Evolutionary conservation across 2,329 filamentous ascomycete species (phyloP).

Genomic region (Aspergillus ustus): DNA sequence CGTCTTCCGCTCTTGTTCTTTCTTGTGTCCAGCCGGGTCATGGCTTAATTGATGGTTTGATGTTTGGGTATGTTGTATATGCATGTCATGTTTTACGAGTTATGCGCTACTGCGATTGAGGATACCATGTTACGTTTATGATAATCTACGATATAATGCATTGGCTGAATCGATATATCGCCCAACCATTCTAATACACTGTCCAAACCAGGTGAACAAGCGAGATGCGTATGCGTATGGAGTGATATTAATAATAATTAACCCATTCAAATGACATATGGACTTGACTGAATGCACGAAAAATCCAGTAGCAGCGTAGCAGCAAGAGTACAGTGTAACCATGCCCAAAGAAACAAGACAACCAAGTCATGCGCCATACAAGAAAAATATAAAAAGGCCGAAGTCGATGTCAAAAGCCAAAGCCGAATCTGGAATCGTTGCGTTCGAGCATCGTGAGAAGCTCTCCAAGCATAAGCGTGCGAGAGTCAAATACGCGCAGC

Average conservation of each 20-base stretch:
- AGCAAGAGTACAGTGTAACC: neutral
- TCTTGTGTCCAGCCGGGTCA: neutral
- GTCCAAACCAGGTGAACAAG: neutral
- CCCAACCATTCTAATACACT: neutral
- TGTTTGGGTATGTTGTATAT: conserved; percentile 3
- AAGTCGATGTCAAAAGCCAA: conserved; percentile 5
- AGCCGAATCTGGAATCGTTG: neutral
- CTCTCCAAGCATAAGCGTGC: neutral
- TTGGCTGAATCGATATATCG: neutral
- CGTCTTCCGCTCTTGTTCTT: neutral
- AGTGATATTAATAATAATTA: neutral
- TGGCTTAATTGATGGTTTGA: neutral
- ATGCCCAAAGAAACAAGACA: conserved; percentile 4
- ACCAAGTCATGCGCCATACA: conserved; percentile 7
- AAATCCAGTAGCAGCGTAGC: neutral
- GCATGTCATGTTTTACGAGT: neutral
- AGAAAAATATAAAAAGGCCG: neutral
- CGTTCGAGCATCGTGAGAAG: neutral
- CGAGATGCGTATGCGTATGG: neutral
- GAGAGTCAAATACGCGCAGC: neutral
- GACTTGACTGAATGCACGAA: neutral
- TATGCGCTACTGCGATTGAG: conserved; percentile 4
- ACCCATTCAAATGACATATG: neutral
- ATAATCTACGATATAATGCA: conserved; percentile 2
- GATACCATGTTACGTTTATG: conserved; percentile 7